Evolutionary conservation across 306 rosid genomes (phyloP).

Genomic region (Delonix regia): DNA sequence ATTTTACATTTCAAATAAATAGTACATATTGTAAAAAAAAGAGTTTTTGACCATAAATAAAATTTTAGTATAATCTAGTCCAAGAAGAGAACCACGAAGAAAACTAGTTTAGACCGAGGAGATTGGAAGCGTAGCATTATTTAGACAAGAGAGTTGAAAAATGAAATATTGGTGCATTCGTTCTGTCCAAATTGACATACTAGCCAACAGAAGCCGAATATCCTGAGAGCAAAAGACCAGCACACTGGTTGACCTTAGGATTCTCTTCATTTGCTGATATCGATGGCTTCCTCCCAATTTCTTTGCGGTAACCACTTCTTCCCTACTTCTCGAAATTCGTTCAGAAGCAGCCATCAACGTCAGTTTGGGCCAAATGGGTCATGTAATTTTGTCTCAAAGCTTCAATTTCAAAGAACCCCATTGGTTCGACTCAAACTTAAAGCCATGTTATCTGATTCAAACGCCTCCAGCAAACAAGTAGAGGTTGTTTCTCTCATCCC

Average conservation of each 20-base stretch:
- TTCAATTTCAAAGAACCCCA: constrained; percentile 43
- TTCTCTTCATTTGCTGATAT: background rate
- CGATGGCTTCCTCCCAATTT: constrained; percentile 75
- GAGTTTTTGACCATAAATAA: too few species aligned
- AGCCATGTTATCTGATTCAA: constrained; percentile 60
- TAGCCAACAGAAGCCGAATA: background rate
- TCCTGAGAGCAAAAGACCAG: constrained; percentile 6
- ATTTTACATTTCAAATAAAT: too few species aligned
- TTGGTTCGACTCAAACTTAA: constrained; percentile 49
- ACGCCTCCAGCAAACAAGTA: constrained; percentile 55
- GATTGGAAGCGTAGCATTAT: background rate
- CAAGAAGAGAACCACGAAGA: background rate
- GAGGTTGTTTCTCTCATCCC: constrained; percentile 55
- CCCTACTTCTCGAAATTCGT: constrained; percentile 44
- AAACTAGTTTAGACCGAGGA: background rate
- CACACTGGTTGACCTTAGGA: background rate
- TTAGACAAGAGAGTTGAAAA: background rate
- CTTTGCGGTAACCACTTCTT: constrained; percentile 50
- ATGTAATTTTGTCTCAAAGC: constrained; percentile 42
- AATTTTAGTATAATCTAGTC: background rate
- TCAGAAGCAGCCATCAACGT: constrained; percentile 35
- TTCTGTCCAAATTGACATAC: background rate
- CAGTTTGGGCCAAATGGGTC: constrained; percentile 51
- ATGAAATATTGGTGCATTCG: background rate
- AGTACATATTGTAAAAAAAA: too few species aligned